Conservation (phyloP, 2,329 filamentous ascomycete species). For the Nemania serpens region DNA sequence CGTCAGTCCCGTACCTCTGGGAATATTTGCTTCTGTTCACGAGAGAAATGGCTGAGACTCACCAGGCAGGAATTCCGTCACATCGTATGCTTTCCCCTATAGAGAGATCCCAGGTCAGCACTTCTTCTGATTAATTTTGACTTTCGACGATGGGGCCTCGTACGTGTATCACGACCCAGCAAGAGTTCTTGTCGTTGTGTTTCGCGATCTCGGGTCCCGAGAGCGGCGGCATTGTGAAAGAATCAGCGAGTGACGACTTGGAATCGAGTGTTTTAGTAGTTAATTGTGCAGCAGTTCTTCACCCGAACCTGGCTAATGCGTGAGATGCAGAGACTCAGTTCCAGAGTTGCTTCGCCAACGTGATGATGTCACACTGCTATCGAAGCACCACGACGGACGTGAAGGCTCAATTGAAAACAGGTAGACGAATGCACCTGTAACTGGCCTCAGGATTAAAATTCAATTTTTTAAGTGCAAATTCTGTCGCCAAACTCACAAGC, state of each 20-base stretch:
- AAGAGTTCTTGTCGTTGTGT: slow-evolving; percentile 82
- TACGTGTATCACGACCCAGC: slow-evolving; percentile 89
- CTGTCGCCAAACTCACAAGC: no score
- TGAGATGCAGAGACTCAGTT: slow-evolving; percentile 11
- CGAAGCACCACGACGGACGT: neutral
- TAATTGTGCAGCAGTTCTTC: neutral
- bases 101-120: neutral
- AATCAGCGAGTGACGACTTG: neutral
- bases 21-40: neutral
- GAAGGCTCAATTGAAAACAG: neutral
- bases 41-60: neutral
- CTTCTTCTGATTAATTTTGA: slow-evolving; percentile 9
- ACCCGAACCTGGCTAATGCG: neutral
- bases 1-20: slow-evolving; percentile 8
- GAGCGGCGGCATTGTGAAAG: slow-evolving; percentile 45
- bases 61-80: slow-evolving; percentile 84
- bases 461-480: neutral
- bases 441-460: neutral
- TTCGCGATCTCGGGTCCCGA: slow-evolving; percentile 61
- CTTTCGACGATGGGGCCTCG: neutral
- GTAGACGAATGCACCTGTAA: neutral
- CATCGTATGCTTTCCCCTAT: slow-evolving; percentile 81
- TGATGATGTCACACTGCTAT: slow-evolving; percentile 24
- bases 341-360: neutral
- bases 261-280: neutral